Conservation (phyloP, 768 basidiomycete genomes). For the Suillus cothurnatus region DNA sequence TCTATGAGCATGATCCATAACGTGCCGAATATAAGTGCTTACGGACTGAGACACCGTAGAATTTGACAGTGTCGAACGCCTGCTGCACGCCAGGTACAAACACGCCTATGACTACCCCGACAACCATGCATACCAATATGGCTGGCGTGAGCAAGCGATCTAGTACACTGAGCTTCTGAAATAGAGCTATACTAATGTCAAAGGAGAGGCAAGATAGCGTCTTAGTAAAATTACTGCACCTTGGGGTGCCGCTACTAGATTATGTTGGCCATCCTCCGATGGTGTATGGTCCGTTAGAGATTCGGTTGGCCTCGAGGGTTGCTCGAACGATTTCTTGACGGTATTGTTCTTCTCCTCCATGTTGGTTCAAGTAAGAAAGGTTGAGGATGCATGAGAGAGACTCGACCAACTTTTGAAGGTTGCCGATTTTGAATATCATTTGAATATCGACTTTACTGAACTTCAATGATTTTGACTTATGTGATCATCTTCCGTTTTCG, state of each 20-base stretch:
- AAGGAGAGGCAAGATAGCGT: background rate
- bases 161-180: conserved; percentile 46
- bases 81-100: conserved; percentile 60
- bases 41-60: conserved; percentile 79
- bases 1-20: background rate
- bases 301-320: too few relatives aligned
- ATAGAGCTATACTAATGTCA: conserved; percentile 31
- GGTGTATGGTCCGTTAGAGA: background rate
- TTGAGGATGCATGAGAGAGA: background rate
- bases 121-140: conserved; percentile 72
- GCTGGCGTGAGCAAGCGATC: conserved; percentile 67
- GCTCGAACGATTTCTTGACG: background rate
- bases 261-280: background rate
- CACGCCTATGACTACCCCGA: conserved; percentile 75
- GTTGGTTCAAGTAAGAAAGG: background rate
- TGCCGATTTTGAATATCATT: background rate
- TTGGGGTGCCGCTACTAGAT: conserved; percentile 2
- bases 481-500: too few relatives aligned
- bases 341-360: background rate
- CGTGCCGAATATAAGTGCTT: conserved; percentile 27
- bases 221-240: background rate
- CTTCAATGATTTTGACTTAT: too few relatives aligned
- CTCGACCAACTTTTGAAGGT: background rate
- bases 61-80: conserved; percentile 63
- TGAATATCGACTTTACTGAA: background rate